These are phyloP conservation scores for Aspergillus ustus DNA, from an alignment of 2,329 filamentous ascomycete genomes.

Conservation along the genomic window DNA sequence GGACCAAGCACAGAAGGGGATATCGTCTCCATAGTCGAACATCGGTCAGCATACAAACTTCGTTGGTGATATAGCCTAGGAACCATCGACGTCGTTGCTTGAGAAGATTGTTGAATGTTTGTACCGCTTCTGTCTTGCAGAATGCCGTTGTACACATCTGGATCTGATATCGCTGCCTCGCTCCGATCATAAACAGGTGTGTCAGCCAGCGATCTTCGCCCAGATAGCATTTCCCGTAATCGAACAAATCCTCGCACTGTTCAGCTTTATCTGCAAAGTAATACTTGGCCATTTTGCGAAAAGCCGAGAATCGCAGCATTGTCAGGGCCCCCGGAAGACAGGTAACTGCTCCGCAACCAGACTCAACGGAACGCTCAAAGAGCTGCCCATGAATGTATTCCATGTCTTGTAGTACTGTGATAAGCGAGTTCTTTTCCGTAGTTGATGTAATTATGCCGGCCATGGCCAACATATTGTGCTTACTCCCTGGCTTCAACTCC, in stretches of 20 bases:
- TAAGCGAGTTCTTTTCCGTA: slow-evolving; percentile 82
- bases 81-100: slow-evolving; percentile 98
- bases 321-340: slow-evolving; percentile 95
- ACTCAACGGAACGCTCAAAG: slow-evolving; percentile 94
- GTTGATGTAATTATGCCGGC: slow-evolving; percentile 96
- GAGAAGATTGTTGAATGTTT: slow-evolving; percentile 80
- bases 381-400: slow-evolving; percentile 97
- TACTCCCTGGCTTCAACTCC: slow-evolving; percentile 92
- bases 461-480: slow-evolving; percentile 94
- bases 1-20: slow-evolving; percentile 80
- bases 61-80: slow-evolving; percentile 95
- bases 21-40: slow-evolving; percentile 89
- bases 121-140: slow-evolving; percentile 97
- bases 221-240: slow-evolving; percentile 93
- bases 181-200: slow-evolving; percentile 98
- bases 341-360: slow-evolving; percentile 89
- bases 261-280: slow-evolving; percentile 98
- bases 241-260: slow-evolving; percentile 92
- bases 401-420: slow-evolving; percentile 95
- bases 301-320: slow-evolving; percentile 93
- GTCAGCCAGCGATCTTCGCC: slow-evolving; percentile 97
- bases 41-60: slow-evolving; percentile 97
- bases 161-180: slow-evolving; percentile 90
- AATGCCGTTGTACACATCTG: slow-evolving; percentile 98
- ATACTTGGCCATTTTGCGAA: slow-evolving; percentile 95